These are phyloP conservation scores for Trichoderma simmonsii DNA, from an alignment of 2,329 filamentous ascomycete genomes.

Conservation along the genomic window DNA sequence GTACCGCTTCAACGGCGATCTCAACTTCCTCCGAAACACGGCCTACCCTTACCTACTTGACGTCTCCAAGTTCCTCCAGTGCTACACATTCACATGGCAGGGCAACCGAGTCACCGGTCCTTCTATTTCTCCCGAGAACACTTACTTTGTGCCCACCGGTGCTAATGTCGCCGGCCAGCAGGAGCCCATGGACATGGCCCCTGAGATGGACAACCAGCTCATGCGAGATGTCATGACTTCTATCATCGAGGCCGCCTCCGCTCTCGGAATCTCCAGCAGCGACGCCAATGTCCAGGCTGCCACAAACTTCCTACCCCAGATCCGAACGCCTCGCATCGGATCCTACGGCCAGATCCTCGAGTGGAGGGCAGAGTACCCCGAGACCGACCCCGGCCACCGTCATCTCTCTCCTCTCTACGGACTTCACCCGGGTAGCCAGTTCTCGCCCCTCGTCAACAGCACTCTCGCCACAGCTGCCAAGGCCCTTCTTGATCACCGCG, in stretches of 20 bases:
- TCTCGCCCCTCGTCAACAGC: constrained; percentile 20
- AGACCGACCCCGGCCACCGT: constrained; percentile 43
- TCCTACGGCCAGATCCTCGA: constrained; percentile 36
- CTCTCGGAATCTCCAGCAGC: constrained; percentile 6
- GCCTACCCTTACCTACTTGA: constrained; percentile 31
- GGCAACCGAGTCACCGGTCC: constrained; percentile 28
- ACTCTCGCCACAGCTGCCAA: constrained; percentile 25
- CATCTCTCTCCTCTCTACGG: constrained; percentile 47
- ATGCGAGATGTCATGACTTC: constrained; percentile 18
- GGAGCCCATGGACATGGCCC: constrained; percentile 21
- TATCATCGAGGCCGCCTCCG: constrained; percentile 13
- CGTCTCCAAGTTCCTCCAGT: constrained; percentile 33
- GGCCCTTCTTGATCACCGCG: constrained; percentile 31
- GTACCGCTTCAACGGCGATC: constrained; percentile 34
- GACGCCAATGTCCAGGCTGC: constrained; percentile 15
- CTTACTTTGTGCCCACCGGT: constrained; percentile 22
- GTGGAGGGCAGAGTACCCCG: constrained; percentile 35
- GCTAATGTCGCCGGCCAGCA: constrained; percentile 1
- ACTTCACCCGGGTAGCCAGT: constrained; percentile 39
- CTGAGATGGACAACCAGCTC: constrained; percentile 30
- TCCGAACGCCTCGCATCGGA: constrained; percentile 19
- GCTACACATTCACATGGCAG: constrained; percentile 32
- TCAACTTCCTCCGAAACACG: constrained; percentile 23
- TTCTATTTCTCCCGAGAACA: constrained; percentile 30
- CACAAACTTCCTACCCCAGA: constrained; percentile 12